phyloP scores from a whole-genome alignment of 768 basidiomycete genomes.

The Serendipita vermifera region DNA sequence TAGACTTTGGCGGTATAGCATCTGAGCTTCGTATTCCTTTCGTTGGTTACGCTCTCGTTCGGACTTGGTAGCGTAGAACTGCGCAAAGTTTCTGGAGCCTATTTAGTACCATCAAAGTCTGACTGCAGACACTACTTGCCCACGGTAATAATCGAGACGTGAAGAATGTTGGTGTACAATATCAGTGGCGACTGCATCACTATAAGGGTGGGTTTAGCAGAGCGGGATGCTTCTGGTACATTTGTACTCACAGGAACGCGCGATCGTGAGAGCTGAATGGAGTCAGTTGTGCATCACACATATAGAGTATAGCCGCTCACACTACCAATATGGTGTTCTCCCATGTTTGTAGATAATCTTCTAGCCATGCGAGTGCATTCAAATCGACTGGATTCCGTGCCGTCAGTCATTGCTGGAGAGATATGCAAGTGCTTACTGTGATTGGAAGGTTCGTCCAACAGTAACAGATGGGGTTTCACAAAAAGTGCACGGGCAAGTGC shows the following conservation, averaged over 20 bases:
- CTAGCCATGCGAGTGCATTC: conserved; percentile 93
- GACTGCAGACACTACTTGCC: conserved; percentile 30
- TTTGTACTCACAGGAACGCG: conserved; percentile 61
- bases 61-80: conserved; percentile 97
- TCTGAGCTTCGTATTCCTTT: conserved; percentile 93
- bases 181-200: conserved; percentile 93
- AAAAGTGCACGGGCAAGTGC: conserved; percentile 92
- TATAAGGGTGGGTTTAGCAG: conserved; percentile 19
- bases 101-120: conserved; percentile 9
- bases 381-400: conserved; percentile 49
- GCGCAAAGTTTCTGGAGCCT: conserved; percentile 72
- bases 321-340: conserved; percentile 83
- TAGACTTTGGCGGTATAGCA: conserved; percentile 87
- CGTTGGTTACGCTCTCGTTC: conserved; percentile 83
- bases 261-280: conserved; percentile 79
- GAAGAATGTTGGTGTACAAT: conserved; percentile 93
- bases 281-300: conserved; percentile 11
- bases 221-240: background rate
- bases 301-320: conserved; percentile 31
- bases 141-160: conserved; percentile 95
- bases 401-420: background rate
- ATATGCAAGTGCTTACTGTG: conserved; percentile 48
- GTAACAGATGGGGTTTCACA: conserved; percentile 75
- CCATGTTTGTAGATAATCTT: conserved; percentile 96
- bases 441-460: conserved; percentile 93